Conservation (phyloP, 768 basidiomycete genomes). For the Lactarius vividus region DNA sequence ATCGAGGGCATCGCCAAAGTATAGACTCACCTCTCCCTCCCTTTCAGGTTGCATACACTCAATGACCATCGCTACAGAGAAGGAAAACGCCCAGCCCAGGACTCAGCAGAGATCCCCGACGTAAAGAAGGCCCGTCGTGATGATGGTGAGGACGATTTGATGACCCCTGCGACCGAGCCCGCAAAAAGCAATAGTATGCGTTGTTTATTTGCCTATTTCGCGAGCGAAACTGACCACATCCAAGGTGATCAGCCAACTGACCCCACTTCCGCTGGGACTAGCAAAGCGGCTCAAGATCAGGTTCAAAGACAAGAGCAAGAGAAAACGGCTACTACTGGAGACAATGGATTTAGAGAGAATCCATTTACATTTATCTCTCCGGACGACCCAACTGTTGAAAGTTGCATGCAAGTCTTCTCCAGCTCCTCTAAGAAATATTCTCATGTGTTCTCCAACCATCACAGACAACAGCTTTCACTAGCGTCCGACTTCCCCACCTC, state of each 20-base stretch:
- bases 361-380: constrained; percentile 81
- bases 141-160: constrained; percentile 31
- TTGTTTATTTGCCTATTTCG: background rate
- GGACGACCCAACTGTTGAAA: constrained; percentile 64
- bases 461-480: constrained; percentile 72
- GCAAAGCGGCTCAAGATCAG: constrained; percentile 20
- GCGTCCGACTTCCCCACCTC: constrained; percentile 64
- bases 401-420: constrained; percentile 63
- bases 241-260: background rate
- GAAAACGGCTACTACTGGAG: constrained; percentile 29
- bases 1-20: constrained; percentile 18
- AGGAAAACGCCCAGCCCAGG: constrained; percentile 52
- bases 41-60: background rate
- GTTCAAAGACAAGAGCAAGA: constrained; percentile 28
- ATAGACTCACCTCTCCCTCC: background rate
- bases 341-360: constrained; percentile 64
- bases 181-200: constrained; percentile 10
- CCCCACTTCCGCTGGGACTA: constrained; percentile 7
- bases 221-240: background rate
- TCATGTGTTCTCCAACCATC: constrained; percentile 1
- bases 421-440: background rate
- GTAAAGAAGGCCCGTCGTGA: constrained; percentile 51
- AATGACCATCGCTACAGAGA: constrained; percentile 32
- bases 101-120: constrained; percentile 44
- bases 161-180: constrained; percentile 8